Conservation (phyloP, 768 basidiomycete species). For the Sporobolomyces roseus region DNA sequence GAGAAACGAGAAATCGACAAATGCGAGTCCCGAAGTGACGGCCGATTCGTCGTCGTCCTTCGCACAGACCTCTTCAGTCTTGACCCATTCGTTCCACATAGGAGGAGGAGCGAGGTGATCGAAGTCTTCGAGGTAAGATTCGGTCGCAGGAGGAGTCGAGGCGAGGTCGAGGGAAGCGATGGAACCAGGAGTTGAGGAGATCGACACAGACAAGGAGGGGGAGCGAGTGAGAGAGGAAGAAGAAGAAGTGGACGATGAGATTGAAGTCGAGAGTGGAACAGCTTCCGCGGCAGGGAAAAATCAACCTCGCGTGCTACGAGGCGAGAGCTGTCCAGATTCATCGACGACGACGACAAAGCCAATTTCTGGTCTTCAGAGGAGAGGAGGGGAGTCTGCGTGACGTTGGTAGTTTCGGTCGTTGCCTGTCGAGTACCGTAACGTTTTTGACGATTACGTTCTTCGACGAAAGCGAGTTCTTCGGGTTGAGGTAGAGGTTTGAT, state of each 20-base stretch:
- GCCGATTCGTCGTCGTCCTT: constrained; percentile 3
- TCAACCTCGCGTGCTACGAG: constrained; percentile 44
- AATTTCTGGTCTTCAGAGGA: not conserved
- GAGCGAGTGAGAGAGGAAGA: constrained; percentile 4
- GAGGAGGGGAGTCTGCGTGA: constrained; percentile 3
- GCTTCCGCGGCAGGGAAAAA: constrained; percentile 42
- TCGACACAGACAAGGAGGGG: constrained; percentile 17
- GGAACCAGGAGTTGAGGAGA: constrained; percentile 14
- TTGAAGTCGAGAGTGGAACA: constrained; percentile 20
- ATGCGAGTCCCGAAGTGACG: constrained; percentile 11
- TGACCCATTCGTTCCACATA: constrained; percentile 23
- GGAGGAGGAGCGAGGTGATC: constrained; percentile 18
- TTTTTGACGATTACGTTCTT: constrained; percentile 17
- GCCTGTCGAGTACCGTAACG: constrained; percentile 20
- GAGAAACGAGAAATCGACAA: constrained; percentile 15
- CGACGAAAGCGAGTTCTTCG: constrained; percentile 28
- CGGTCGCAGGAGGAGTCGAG: constrained; percentile 14
- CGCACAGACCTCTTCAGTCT: not conserved
- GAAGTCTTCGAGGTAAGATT: constrained; percentile 15
- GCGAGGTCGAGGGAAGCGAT: constrained; percentile 23
- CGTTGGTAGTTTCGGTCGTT: too few relatives aligned
- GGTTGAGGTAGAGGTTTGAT: constrained; percentile 21
- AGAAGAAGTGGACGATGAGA: constrained; percentile 5
- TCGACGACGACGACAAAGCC: constrained; percentile 1
- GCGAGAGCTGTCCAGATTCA: constrained; percentile 30